Conservation (phyloP, 805 yeast species). For the Suhomyces sp. region DNA sequence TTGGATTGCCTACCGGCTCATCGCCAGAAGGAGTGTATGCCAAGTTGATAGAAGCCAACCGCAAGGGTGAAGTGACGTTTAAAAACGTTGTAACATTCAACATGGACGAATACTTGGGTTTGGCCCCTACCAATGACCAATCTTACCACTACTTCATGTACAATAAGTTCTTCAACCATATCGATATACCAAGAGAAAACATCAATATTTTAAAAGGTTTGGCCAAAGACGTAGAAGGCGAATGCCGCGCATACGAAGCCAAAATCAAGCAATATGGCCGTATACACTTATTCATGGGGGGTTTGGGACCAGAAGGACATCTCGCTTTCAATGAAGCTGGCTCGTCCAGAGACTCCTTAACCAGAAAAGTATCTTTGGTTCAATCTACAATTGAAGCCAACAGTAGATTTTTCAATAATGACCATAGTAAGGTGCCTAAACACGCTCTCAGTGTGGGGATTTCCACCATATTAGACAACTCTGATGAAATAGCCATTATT, state of each 20-base stretch:
- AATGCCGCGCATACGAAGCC: conserved; percentile 48
- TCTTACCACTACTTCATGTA: conserved; percentile 59
- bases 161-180: conserved; percentile 52
- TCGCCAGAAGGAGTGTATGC: conserved; percentile 57
- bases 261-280: conserved; percentile 48
- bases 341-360: conserved; percentile 41
- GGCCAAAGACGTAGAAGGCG: conserved; percentile 42
- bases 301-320: conserved; percentile 61
- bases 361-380: conserved; percentile 48
- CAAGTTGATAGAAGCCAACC: conserved; percentile 43
- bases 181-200: conserved; percentile 50
- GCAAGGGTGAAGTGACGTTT: conserved; percentile 43
- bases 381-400: conserved; percentile 52
- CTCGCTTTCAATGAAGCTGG: conserved; percentile 61
- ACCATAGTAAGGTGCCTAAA: conserved; percentile 47
- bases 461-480: conserved; percentile 53
- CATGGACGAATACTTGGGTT: conserved; percentile 59
- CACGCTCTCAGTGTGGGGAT: conserved; percentile 55
- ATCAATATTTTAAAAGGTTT: conserved; percentile 56
- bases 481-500: conserved; percentile 50
- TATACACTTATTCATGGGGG: conserved; percentile 55
- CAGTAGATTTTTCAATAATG: conserved; percentile 49
- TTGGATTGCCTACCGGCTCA: conserved; percentile 62
- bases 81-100: conserved; percentile 56
- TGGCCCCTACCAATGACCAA: conserved; percentile 46